Evolutionary conservation across 805 yeast genomes (phyloP).

Genomic region (Cyberlindnera veronae): DNA sequence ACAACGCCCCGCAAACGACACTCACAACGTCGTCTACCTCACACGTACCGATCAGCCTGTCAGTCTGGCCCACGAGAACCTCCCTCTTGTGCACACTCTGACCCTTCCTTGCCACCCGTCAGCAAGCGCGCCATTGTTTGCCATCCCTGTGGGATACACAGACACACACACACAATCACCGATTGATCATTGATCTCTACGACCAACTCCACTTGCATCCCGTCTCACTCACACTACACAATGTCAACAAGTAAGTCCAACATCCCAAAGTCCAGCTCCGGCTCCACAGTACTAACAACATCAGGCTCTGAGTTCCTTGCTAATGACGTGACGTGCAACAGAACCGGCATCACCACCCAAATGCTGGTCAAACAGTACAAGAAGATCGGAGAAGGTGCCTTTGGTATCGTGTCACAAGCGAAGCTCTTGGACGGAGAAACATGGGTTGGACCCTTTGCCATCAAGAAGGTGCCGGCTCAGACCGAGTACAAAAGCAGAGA

Average conservation of each 20-base stretch:
- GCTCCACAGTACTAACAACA: too few species aligned
- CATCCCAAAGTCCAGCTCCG: not conserved
- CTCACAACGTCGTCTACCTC: not conserved
- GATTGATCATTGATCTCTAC: not conserved
- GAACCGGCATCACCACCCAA: conserved; percentile 46
- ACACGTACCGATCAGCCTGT: not conserved
- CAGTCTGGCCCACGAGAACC: not conserved
- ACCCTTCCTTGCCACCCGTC: not conserved
- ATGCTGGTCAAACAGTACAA: conserved; percentile 72
- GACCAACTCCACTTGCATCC: not conserved
- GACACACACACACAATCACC: not conserved
- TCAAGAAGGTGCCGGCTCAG: conserved; percentile 82
- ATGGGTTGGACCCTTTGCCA: conserved; percentile 82
- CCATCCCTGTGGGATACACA: not conserved
- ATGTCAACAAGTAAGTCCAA: conserved; percentile 8
- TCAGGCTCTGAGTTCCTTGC: conserved; percentile 44
- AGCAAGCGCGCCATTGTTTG: not conserved
- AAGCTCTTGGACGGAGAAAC: conserved; percentile 40
- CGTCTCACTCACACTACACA: not conserved
- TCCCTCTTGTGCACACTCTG: not conserved
- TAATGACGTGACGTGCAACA: conserved; percentile 60
- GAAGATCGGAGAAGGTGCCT: conserved; percentile 82
- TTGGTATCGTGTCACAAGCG: conserved; percentile 82
- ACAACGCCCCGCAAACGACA: not conserved
- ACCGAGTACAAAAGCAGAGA: conserved; percentile 84